A percentile compares a stretch with the other conserved stretches of the same genome.
Conservation (phyloP, 306 rosid genomes). For the Sechiopsis laciniata region DNA sequence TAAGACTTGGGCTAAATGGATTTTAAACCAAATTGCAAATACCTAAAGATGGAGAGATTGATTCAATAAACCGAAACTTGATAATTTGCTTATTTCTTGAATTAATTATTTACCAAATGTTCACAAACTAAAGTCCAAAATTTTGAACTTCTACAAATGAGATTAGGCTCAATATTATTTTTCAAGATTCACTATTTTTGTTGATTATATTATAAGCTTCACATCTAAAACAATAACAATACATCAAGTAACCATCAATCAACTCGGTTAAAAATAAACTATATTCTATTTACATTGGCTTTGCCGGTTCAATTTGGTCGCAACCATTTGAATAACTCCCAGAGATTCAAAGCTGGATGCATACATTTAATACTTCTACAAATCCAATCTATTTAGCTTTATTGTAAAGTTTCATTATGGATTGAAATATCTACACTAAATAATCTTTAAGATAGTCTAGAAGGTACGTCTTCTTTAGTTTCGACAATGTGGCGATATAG, state of each 20-base stretch:
- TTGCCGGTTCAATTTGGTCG: background rate
- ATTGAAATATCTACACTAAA: constrained; percentile 15
- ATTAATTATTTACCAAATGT: too few relatives aligned
- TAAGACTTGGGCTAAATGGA: too few relatives aligned
- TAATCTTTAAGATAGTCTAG: constrained; percentile 30
- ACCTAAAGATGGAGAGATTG: too few relatives aligned
- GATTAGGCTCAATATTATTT: background rate
- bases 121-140: too few relatives aligned
- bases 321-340: background rate
- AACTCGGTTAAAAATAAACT: too few relatives aligned
- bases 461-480: constrained; percentile 32
- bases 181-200: background rate
- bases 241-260: background rate
- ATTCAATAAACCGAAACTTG: too few relatives aligned
- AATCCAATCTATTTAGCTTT: background rate
- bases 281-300: background rate
- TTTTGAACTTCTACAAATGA: too few relatives aligned
- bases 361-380: background rate
- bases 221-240: background rate
- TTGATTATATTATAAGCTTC: background rate
- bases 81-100: background rate
- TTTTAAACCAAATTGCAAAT: too few relatives aligned
- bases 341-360: background rate
- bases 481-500: constrained; percentile 45
- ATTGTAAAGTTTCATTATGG: background rate